These are phyloP conservation scores for Mycena sanguinolenta DNA, from an alignment of 768 basidiomycete genomes.

Conservation along the genomic window DNA sequence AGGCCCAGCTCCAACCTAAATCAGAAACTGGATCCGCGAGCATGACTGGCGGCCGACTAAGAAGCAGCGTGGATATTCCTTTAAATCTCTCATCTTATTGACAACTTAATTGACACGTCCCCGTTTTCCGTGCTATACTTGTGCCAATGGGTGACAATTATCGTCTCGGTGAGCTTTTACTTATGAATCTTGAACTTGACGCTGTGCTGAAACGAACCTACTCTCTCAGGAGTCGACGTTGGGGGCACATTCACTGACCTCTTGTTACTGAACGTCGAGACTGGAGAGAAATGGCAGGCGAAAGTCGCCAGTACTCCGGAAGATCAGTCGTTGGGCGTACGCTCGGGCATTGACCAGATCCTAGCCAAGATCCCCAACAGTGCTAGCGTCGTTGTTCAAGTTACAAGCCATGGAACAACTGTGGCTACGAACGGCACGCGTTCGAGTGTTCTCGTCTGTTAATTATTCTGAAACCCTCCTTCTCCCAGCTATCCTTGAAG, in stretches of 20 bases:
- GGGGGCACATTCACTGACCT: constrained; percentile 36
- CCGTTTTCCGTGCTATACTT: not conserved
- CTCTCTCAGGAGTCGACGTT: constrained; percentile 23
- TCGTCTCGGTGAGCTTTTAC: constrained; percentile 5
- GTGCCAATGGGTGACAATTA: constrained; percentile 18
- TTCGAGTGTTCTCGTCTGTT: no score
- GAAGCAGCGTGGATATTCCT: not conserved
- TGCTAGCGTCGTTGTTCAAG: constrained; percentile 24
- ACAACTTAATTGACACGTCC: not conserved
- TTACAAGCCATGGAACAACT: constrained; percentile 37
- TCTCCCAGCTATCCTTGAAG: constrained; percentile 35
- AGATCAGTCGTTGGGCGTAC: constrained; percentile 36
- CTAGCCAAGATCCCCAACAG: constrained; percentile 26
- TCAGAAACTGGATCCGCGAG: no score
- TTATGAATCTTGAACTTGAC: no score
- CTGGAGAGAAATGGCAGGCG: constrained; percentile 30
- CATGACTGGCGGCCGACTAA: not conserved
- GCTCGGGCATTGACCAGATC: constrained; percentile 31
- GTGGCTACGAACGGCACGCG: constrained; percentile 33
- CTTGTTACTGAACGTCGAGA: constrained; percentile 21
- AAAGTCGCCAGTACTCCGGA: constrained; percentile 34
- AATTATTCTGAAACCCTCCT: no score
- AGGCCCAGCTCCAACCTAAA: not conserved
- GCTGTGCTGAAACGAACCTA: no score
- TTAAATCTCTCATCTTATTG: not conserved